Percentiles rank a stretch among this genome's conserved stretches.
These are phyloP conservation scores for Ogataea wickerhamii DNA, from an alignment of 805 yeast genomes.

Conservation along the genomic window DNA sequence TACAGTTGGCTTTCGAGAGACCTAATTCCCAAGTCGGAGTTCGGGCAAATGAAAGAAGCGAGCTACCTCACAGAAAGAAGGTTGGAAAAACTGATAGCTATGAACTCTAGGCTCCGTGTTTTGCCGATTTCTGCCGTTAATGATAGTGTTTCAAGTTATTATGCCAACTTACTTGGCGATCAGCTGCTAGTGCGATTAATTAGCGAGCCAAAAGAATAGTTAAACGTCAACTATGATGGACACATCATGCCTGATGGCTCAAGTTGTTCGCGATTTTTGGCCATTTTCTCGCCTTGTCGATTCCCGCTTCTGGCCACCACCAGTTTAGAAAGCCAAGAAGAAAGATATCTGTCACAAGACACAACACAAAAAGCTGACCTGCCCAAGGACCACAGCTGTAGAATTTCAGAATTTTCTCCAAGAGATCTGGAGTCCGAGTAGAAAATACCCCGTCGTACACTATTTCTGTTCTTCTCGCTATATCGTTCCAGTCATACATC, in stretches of 20 bases:
- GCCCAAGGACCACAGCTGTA: constrained; percentile 80
- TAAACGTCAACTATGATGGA: too few species aligned
- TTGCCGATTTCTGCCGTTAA: not conserved
- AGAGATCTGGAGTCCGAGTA: constrained; percentile 35
- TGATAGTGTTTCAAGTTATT: not conserved
- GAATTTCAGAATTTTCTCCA: constrained; percentile 58
- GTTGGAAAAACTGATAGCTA: not conserved
- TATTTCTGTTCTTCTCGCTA: constrained; percentile 78
- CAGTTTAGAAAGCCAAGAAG: constrained; percentile 61
- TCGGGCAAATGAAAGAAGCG: constrained; percentile 1
- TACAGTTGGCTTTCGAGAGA: constrained; percentile 7
- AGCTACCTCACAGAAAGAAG: constrained; percentile 1
- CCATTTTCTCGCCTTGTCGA: constrained; percentile 84
- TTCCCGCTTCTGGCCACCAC: constrained; percentile 60
- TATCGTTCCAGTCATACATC: constrained; percentile 91
- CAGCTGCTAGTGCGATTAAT: not conserved
- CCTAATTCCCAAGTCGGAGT: not conserved
- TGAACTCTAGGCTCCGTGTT: not conserved
- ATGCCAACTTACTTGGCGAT: not conserved
- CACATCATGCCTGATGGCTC: not conserved
- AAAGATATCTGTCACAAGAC: constrained; percentile 76
- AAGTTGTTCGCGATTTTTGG: constrained; percentile 35
- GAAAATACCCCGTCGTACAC: constrained; percentile 56
- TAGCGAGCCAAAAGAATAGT: not conserved
- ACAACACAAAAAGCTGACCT: constrained; percentile 75